Conservation (phyloP, 768 basidiomycete species). For the Serpula lacrymans region DNA sequence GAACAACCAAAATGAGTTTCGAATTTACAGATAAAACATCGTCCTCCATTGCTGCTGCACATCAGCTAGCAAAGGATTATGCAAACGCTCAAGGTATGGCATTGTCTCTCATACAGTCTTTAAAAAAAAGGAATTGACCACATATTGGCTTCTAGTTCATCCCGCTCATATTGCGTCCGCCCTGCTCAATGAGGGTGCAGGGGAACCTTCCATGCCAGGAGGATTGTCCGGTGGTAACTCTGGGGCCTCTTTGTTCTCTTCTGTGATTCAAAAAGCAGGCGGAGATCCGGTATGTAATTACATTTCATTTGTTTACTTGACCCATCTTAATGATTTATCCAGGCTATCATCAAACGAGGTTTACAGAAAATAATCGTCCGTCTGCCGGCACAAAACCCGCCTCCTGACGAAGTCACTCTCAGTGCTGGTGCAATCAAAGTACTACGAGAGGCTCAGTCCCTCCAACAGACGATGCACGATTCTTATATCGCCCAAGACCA, state of each 20-base stretch:
- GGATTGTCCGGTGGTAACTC: conserved; percentile 22
- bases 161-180: conserved; percentile 83
- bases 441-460: conserved; percentile 68
- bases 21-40: conserved; percentile 88
- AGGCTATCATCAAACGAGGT: conserved; percentile 63
- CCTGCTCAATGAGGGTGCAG: conserved; percentile 67
- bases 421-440: conserved; percentile 56
- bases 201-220: conserved; percentile 34
- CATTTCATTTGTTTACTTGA: background rate
- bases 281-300: conserved; percentile 68
- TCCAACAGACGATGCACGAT: conserved; percentile 85
- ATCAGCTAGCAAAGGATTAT: conserved; percentile 83
- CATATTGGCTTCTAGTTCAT: conserved; percentile 47
- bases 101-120: background rate
- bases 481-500: conserved; percentile 94
- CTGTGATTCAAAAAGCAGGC: conserved; percentile 78
- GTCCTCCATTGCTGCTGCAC: conserved; percentile 62
- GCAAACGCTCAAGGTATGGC: conserved; percentile 72
- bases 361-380: conserved; percentile 78
- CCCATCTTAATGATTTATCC: conserved; percentile 1
- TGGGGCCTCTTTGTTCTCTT: conserved; percentile 63
- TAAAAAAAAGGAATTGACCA: conserved; percentile 1
- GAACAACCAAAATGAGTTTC: conserved; percentile 51
- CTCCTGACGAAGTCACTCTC: conserved; percentile 76
- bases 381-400: conserved; percentile 78